These are phyloP conservation scores for Agapanthus africanus DNA, from an alignment of 106 monocot species.

Conservation along the genomic window DNA sequence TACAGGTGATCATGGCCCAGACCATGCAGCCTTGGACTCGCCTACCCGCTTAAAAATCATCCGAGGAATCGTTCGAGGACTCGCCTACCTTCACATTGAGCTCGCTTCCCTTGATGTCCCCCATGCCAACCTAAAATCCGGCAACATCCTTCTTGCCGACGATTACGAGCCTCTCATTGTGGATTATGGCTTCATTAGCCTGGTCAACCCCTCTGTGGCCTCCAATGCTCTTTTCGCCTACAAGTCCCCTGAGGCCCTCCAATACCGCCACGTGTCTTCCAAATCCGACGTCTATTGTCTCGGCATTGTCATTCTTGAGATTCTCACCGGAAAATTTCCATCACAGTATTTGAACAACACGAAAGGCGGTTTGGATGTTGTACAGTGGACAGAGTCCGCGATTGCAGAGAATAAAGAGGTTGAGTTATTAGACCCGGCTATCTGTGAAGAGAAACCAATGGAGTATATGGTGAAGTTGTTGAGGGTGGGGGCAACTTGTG, in stretches of 20 bases:
- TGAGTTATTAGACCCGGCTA: conserved; percentile 37
- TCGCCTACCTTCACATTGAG: conserved; percentile 41
- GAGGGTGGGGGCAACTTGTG: conserved; percentile 23
- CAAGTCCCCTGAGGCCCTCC: conserved; percentile 31
- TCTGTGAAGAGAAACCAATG: not conserved
- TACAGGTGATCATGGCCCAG: conserved; percentile 33
- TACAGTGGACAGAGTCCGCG: conserved; percentile 27
- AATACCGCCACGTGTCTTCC: conserved; percentile 17
- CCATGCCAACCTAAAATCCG: conserved; percentile 57
- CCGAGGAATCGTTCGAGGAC: conserved; percentile 27
- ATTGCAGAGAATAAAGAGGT: conserved; percentile 30
- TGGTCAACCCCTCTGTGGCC: conserved; percentile 30
- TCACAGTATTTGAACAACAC: conserved; percentile 23
- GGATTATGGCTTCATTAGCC: conserved; percentile 18
- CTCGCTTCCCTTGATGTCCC: conserved; percentile 28
- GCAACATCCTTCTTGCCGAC: conserved; percentile 37
- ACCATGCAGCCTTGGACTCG: conserved; percentile 42
- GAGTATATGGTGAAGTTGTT: conserved; percentile 27
- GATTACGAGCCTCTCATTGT: conserved; percentile 30
- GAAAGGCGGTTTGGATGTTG: conserved; percentile 48
- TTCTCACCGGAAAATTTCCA: conserved; percentile 39
- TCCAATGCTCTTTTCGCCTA: conserved; percentile 28
- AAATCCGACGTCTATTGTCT: conserved; percentile 62
- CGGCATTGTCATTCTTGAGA: conserved; percentile 49
- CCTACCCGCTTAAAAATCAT: conserved; percentile 38